Conservation (phyloP, 2,329 filamentous ascomycete species). For the Neobulgaria alba region DNA sequence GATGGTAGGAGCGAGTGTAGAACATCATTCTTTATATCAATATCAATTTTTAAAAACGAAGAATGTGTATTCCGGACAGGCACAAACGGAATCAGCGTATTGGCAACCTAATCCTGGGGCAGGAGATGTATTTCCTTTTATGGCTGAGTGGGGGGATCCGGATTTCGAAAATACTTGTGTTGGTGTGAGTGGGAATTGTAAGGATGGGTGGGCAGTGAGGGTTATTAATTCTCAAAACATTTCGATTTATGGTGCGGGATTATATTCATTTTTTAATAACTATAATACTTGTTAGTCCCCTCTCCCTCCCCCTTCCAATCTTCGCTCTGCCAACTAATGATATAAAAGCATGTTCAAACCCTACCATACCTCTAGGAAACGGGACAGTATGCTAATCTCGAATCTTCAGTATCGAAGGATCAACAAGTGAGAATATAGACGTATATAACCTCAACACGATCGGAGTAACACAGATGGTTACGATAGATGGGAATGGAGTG, state of each 20-base stretch:
- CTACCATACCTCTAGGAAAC: too few species aligned
- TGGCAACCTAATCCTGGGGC: conserved; percentile 58
- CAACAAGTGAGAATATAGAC: too few species aligned
- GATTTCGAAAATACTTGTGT: conserved; percentile 37
- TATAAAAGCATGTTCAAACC: too few species aligned
- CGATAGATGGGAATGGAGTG: conserved; percentile 7
- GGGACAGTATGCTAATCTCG: too few species aligned
- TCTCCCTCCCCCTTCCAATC: too few species aligned
- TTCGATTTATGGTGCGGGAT: conserved; percentile 42
- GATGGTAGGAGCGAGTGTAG: conserved; percentile 43
- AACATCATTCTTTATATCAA: conserved; percentile 45
- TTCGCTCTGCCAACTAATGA: too few species aligned
- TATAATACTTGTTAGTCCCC: conserved; percentile 32
- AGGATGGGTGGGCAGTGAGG: conserved; percentile 57
- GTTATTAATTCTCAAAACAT: conserved; percentile 43
- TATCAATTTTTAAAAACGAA: conserved; percentile 37
- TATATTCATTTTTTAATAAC: conserved; percentile 53
- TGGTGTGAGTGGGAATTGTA: conserved; percentile 34
- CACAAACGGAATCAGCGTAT: conserved; percentile 32
- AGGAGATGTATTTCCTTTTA: conserved; percentile 49
- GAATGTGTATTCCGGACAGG: conserved; percentile 20
- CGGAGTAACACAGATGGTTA: conserved; percentile 16
- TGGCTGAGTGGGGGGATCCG: conserved; percentile 37
- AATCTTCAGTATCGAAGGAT: too few species aligned
- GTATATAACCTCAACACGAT: conserved; percentile 19